phyloP scores from a whole-genome alignment of 1,139 yeast genomes.

The Diutina scorzettiae region DNA sequence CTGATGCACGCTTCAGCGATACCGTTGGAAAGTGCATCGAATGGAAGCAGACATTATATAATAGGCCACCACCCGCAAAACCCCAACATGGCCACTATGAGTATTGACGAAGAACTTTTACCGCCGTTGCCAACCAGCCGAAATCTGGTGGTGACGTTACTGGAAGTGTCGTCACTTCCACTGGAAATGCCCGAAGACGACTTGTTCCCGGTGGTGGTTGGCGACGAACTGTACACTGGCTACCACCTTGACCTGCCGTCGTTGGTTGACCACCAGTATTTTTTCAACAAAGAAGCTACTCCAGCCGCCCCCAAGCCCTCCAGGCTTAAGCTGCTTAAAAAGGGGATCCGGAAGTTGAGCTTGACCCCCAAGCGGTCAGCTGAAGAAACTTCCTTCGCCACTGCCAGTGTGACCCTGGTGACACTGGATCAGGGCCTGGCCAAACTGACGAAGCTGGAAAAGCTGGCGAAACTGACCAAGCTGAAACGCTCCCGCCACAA shows the following conservation, averaged over 20 bases:
- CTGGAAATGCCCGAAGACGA: neutral
- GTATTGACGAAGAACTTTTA: constrained; percentile 3
- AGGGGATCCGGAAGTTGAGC: constrained; percentile 21
- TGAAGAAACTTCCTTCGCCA: neutral
- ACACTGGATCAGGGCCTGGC: neutral
- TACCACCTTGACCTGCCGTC: constrained; percentile 22
- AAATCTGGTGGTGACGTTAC: constrained; percentile 1
- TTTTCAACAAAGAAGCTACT: constrained; percentile 7
- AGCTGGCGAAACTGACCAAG: neutral
- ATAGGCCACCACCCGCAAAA: too few relatives aligned
- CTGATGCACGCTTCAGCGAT: too few relatives aligned
- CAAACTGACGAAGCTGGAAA: neutral
- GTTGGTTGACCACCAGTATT: constrained; percentile 8
- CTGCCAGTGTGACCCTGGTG: neutral
- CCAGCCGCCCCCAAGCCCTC: constrained; percentile 6
- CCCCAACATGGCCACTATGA: too few relatives aligned
- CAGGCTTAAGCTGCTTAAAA: constrained; percentile 26
- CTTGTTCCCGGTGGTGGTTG: constrained; percentile 2
- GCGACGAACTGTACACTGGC: constrained; percentile 7
- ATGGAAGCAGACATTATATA: too few relatives aligned
- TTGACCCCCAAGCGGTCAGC: neutral
- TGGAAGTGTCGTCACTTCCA: neutral
- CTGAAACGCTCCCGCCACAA: neutral
- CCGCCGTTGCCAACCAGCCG: constrained; percentile 4
- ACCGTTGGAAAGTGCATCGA: too few relatives aligned